phyloP scores from a whole-genome alignment of 1,284 basidiomycete species.

The Veloboletus limbatus region DNA sequence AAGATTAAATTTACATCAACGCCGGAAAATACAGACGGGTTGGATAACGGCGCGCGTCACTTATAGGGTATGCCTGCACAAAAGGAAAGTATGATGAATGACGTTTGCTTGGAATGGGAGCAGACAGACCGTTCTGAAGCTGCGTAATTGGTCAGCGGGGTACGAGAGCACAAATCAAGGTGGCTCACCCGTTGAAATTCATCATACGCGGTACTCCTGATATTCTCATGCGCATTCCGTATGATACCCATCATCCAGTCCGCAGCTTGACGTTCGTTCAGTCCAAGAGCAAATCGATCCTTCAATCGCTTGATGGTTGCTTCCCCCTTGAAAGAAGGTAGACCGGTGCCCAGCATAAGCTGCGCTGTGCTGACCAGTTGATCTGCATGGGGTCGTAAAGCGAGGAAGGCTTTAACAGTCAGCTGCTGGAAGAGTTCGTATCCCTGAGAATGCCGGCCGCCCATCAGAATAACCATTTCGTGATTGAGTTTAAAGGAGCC shows the following conservation, averaged over 20 bases:
- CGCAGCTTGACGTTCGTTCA: conserved; percentile 89
- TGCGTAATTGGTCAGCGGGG: conserved; percentile 26
- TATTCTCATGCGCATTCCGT: conserved; percentile 92
- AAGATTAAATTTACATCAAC: neutral
- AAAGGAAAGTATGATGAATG: conserved; percentile 10
- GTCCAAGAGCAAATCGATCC: conserved; percentile 82
- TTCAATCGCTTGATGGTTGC: conserved; percentile 83
- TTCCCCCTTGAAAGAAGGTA: conserved; percentile 97
- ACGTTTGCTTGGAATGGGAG: neutral
- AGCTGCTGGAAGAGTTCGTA: conserved; percentile 93
- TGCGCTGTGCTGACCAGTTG: conserved; percentile 87
- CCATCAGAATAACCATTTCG: conserved; percentile 98
- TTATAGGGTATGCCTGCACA: conserved; percentile 52
- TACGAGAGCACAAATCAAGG: neutral
- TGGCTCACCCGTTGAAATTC: conserved; percentile 79
- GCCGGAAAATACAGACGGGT: neutral
- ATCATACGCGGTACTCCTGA: conserved; percentile 89
- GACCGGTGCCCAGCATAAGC: conserved; percentile 92
- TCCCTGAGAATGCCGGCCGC: conserved; percentile 89
- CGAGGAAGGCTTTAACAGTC: conserved; percentile 94
- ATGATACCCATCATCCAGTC: conserved; percentile 89
- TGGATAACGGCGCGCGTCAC: conserved; percentile 23
- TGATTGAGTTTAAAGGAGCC: conserved; percentile 97
- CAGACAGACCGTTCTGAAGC: conserved; percentile 51
- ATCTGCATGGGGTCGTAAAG: conserved; percentile 87